Percentiles rank a stretch among this genome's conserved stretches.
These are phyloP conservation scores for Ophiosphaerella herpotricha DNA, from an alignment of 2,329 filamentous ascomycete species.

Conservation along the genomic window DNA sequence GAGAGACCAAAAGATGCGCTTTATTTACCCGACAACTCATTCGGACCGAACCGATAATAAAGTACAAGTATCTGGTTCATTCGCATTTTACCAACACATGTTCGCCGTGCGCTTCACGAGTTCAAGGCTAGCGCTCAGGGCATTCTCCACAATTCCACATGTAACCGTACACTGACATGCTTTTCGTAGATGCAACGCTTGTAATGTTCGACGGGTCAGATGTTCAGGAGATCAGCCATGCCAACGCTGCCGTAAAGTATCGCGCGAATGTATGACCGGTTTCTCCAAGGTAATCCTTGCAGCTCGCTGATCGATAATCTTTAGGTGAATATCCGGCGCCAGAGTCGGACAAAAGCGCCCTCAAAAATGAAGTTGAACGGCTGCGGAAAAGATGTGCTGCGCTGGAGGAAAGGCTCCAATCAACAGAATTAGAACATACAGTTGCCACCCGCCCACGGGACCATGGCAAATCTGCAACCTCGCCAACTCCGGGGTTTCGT, in stretches of 20 bases:
- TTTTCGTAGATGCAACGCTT: slow-evolving; percentile 28
- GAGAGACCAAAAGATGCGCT: background rate
- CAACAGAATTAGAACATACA: slow-evolving; percentile 18
- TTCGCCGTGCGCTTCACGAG: background rate
- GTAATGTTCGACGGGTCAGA: slow-evolving; percentile 30
- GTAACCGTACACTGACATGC: slow-evolving; percentile 6
- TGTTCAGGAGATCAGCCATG: slow-evolving; percentile 35
- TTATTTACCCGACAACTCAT: background rate
- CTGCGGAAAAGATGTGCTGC: slow-evolving; percentile 25
- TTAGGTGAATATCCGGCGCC: slow-evolving; percentile 22
- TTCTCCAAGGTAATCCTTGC: background rate
- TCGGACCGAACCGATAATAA: background rate
- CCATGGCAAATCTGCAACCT: no score
- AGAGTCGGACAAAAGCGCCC: slow-evolving; percentile 20
- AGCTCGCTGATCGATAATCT: background rate
- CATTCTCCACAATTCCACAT: background rate
- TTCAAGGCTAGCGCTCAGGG: no score
- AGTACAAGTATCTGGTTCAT: background rate
- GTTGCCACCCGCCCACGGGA: slow-evolving; percentile 16
- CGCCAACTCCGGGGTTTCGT: slow-evolving; percentile 12
- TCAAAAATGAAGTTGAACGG: slow-evolving; percentile 29
- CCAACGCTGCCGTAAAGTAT: slow-evolving; percentile 21
- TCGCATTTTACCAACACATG: background rate
- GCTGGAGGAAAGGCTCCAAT: slow-evolving; percentile 22
- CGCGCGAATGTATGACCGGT: slow-evolving; percentile 18